Evolutionary conservation across 305 asterid species (phyloP).

Genomic region (Salvia sclarea): DNA sequence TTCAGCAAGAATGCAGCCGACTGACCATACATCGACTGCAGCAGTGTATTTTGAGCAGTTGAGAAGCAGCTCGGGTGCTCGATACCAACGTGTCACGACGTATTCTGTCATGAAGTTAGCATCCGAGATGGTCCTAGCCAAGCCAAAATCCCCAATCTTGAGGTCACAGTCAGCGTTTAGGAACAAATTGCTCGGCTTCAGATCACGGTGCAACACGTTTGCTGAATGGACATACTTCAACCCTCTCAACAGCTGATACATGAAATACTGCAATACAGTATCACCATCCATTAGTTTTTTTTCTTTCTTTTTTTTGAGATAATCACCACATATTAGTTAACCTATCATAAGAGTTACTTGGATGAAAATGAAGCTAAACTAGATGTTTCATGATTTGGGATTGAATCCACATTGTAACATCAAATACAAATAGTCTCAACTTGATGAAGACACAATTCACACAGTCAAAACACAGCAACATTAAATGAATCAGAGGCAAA

Average conservation of each 20-base stretch:
- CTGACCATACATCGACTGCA: conserved; percentile 30
- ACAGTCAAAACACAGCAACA: neutral
- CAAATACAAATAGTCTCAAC: neutral
- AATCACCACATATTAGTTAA: too few relatives aligned
- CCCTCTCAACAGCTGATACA: conserved; percentile 31
- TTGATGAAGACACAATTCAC: neutral
- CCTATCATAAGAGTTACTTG: too few relatives aligned
- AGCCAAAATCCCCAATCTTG: conserved; percentile 27
- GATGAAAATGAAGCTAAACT: too few relatives aligned
- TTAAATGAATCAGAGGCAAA: neutral
- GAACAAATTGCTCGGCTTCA: conserved; percentile 30
- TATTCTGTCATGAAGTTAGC: conserved; percentile 29
- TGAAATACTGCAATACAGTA: conserved; percentile 20
- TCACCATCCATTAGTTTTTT: too few relatives aligned
- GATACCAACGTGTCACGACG: conserved; percentile 30
- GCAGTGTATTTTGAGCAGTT: conserved; percentile 32
- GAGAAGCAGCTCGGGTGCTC: conserved; percentile 31
- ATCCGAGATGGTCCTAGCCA: conserved; percentile 26
- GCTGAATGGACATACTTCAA: conserved; percentile 30
- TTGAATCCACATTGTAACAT: neutral
- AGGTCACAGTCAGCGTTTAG: conserved; percentile 28
- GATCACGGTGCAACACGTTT: conserved; percentile 30
- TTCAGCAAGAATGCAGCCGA: conserved; percentile 34
- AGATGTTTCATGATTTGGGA: neutral
- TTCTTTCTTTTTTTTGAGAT: too few relatives aligned